Evolutionary conservation across 2,329 filamentous ascomycete genomes (phyloP), one percentile per base, ranked within the genome.

Genomic region (Acarospora socialis): DNA sequence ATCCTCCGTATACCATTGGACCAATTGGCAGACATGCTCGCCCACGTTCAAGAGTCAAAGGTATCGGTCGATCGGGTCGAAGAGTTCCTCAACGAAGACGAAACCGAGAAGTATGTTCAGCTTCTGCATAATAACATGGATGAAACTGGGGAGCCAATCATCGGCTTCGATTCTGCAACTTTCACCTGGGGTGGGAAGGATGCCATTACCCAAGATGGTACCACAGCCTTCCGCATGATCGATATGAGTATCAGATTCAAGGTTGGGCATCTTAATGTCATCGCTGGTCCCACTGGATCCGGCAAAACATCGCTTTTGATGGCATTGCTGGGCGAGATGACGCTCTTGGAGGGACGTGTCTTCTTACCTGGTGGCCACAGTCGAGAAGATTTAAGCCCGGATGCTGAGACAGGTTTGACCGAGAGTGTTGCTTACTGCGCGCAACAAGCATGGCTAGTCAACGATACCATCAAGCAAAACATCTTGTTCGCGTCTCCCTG

Each of bases 321-420:
- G 87, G 90, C 86, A 17, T 63, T 98, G 16, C 70, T 98, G 2
- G 90, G 90, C 38, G 90, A 98, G 59, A 98, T 98, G 90, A 90
- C 81, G 1, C 59, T 86, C 30, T 57, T 93, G 15, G 67, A 77
- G 35, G 90, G 90, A 34, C 70, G 68, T 7, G 80, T 95, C 5
- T 83, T 77, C 55, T 70, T 95, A 16, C 90, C 90, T 3, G 83
- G 86, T 43, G 83, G 81, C 25, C 73, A 71, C 39, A 84, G 81
- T 50, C 77, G 90, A 43, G 83, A 93, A 50, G 83, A 94, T 38
- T 68, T 94, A 18, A 77, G 67, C 9, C 66, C 75, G 16, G 78
- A 95, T 51, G 78, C 83, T 2, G 76, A 80, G 36, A 94, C 87
- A 15, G 80, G 79, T 2, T 68, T 95, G 22, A 83, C 81, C 4